These are phyloP conservation scores for Zangia roseola DNA, from an alignment of 768 basidiomycete genomes.

Conservation along the genomic window DNA sequence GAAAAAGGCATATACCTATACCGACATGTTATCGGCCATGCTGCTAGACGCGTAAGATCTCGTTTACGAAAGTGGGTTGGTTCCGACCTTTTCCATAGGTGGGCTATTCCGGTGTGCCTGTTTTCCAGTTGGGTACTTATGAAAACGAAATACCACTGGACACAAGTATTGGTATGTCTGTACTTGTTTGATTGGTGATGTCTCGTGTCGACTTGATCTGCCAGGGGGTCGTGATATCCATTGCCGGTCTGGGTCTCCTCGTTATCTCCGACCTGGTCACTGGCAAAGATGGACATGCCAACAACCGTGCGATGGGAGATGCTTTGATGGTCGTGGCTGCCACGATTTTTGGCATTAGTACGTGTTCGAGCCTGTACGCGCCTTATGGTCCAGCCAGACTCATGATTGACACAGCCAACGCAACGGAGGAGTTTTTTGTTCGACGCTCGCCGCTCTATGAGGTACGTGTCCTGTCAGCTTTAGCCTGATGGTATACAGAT, in stretches of 20 bases:
- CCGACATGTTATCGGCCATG: slow-evolving; percentile 86
- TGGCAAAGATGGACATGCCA: slow-evolving; percentile 66
- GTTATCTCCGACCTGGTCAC: slow-evolving; percentile 77
- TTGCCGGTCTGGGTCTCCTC: slow-evolving; percentile 73
- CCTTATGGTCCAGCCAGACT: neutral
- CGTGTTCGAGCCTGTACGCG: slow-evolving; percentile 25
- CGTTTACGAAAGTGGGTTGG: neutral
- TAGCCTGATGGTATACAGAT: neutral
- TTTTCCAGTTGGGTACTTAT: slow-evolving; percentile 80
- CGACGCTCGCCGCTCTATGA: slow-evolving; percentile 79
- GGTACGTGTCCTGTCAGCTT: slow-evolving; percentile 28
- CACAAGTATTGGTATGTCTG: slow-evolving; percentile 63
- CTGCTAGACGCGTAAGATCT: slow-evolving; percentile 74
- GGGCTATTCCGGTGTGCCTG: slow-evolving; percentile 87
- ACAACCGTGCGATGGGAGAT: slow-evolving; percentile 69
- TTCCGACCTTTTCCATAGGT: slow-evolving; percentile 40
- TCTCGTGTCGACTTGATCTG: neutral
- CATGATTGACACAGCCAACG: slow-evolving; percentile 57
- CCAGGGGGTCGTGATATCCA: slow-evolving; percentile 70
- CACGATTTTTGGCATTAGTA: slow-evolving; percentile 82
- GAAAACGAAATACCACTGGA: slow-evolving; percentile 77
- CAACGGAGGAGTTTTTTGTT: slow-evolving; percentile 87
- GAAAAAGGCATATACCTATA: slow-evolving; percentile 74
- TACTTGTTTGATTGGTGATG: neutral
- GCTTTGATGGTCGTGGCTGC: slow-evolving; percentile 84